These are phyloP conservation scores for Sordariomycetes sp. DNA, from an alignment of 2,329 filamentous ascomycete genomes.

Conservation along the genomic window DNA sequence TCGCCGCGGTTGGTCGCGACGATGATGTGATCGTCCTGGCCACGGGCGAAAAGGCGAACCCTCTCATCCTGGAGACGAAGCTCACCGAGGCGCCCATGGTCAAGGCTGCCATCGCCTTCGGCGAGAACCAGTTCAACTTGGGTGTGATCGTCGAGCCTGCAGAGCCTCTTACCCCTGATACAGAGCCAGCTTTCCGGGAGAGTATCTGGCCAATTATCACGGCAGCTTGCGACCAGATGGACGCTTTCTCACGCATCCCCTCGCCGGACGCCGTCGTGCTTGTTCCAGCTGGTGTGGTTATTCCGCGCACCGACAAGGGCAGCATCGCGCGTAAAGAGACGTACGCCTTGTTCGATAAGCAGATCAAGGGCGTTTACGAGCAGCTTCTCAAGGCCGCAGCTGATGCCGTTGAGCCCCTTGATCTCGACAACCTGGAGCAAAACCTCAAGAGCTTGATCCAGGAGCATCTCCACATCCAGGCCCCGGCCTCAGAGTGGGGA, in stretches of 20 bases:
- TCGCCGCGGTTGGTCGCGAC: constrained; percentile 18
- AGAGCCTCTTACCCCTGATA: constrained; percentile 1
- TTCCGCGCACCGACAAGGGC: constrained; percentile 15
- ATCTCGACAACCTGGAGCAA: constrained; percentile 6
- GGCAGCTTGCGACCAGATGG: constrained; percentile 9
- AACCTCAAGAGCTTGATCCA: constrained; percentile 6
- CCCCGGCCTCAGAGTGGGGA: neutral
- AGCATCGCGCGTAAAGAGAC: constrained; percentile 12
- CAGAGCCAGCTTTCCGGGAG: constrained; percentile 7
- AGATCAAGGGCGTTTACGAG: constrained; percentile 9
- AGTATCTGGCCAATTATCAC: constrained; percentile 10
- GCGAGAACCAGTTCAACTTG: constrained; percentile 12
- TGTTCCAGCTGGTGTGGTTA: constrained; percentile 3
- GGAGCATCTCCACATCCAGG: neutral
- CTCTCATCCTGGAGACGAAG: constrained; percentile 11
- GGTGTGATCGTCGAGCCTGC: constrained; percentile 13
- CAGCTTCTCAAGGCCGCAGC: constrained; percentile 6
- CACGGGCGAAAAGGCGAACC: constrained; percentile 14
- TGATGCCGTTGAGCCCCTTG: constrained; percentile 7
- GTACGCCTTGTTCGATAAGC: constrained; percentile 8
- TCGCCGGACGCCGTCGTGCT: constrained; percentile 11
- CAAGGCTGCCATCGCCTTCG: constrained; percentile 10
- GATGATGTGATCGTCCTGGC: constrained; percentile 18
- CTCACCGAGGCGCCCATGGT: constrained; percentile 9
- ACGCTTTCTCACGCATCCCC: constrained; percentile 10